Conservation (phyloP, 2,329 filamentous ascomycete genomes). For the Volutella citrinella region DNA sequence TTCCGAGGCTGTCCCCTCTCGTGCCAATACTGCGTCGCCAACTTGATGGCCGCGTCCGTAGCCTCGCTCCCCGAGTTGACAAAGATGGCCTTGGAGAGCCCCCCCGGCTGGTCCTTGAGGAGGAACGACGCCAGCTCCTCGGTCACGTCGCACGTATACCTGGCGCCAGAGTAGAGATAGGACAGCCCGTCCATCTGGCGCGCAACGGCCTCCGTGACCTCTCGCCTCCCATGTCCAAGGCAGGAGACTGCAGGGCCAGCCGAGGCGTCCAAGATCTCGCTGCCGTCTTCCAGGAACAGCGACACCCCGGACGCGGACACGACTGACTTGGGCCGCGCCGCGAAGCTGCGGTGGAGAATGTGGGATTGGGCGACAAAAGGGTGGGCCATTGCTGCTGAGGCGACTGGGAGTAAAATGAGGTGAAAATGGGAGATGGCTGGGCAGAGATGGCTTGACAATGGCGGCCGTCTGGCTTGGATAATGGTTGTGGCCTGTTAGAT, state of each 20-base stretch:
- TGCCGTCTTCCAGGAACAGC: constrained; percentile 1
- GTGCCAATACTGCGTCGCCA: constrained; percentile 46
- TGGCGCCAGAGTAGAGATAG: constrained; percentile 14
- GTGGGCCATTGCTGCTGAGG: too few relatives aligned
- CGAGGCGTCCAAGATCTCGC: neutral
- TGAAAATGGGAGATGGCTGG: too few relatives aligned
- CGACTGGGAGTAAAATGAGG: too few relatives aligned
- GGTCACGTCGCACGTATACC: constrained; percentile 17
- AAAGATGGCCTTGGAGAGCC: constrained; percentile 23
- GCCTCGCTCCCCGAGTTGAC: constrained; percentile 31
- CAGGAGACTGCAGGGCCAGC: neutral
- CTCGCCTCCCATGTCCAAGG: neutral
- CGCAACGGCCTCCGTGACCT: neutral
- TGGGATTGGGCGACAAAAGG: constrained; percentile 2
- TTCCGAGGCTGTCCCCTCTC: constrained; percentile 37
- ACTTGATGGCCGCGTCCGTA: constrained; percentile 45
- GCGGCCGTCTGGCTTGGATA: too few relatives aligned
- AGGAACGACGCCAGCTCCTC: constrained; percentile 28
- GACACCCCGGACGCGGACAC: constrained; percentile 1
- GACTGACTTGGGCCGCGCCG: neutral
- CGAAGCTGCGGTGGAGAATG: constrained; percentile 1
- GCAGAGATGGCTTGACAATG: too few relatives aligned
- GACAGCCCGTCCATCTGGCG: constrained; percentile 8
- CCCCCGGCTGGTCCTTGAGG: constrained; percentile 18
- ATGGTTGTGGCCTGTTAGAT: too few relatives aligned